phyloP scores from a whole-genome alignment of 2,329 filamentous ascomycete genomes.

The Ophiostoma novo-ulmi region DNA sequence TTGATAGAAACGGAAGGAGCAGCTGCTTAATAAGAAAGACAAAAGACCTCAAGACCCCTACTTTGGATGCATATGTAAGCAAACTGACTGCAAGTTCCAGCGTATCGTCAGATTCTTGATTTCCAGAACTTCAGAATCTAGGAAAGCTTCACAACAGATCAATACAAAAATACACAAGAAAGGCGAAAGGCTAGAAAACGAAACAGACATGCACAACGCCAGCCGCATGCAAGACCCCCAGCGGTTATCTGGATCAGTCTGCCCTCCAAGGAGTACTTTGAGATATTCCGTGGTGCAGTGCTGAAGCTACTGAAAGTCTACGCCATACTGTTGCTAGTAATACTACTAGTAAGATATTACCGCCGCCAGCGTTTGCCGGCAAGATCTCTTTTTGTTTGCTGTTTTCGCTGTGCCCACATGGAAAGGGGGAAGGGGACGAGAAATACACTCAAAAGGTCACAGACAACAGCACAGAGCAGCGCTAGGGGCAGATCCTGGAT shows the following conservation, averaged over 20 bases:
- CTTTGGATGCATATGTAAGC: constrained; percentile 2
- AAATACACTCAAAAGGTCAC: neutral
- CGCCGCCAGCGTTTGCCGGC: constrained; percentile 11
- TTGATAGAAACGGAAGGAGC: constrained; percentile 1
- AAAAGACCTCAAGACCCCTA: neutral
- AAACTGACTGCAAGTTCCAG: neutral
- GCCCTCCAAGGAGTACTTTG: neutral
- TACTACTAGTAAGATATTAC: neutral
- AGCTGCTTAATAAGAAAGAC: constrained; percentile 3
- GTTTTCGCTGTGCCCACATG: neutral
- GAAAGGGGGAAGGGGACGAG: constrained; percentile 16
- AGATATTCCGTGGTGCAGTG: neutral
- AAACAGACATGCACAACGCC: neutral
- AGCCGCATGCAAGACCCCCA: constrained; percentile 2
- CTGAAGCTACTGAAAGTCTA: neutral
- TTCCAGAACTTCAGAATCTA: neutral
- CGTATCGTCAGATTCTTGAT: neutral
- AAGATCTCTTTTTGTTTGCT: constrained; percentile 16
- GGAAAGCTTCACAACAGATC: neutral
- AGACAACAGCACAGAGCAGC: constrained; percentile 22
- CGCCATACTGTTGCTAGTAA: neutral
- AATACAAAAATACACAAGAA: neutral
- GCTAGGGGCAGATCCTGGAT: constrained; percentile 23
- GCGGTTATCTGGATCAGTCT: constrained; percentile 14
- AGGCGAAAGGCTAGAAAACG: neutral